These are phyloP conservation scores for Allantophomopsis cytisporea DNA, from an alignment of 2,329 filamentous ascomycete genomes.

Conservation along the genomic window DNA sequence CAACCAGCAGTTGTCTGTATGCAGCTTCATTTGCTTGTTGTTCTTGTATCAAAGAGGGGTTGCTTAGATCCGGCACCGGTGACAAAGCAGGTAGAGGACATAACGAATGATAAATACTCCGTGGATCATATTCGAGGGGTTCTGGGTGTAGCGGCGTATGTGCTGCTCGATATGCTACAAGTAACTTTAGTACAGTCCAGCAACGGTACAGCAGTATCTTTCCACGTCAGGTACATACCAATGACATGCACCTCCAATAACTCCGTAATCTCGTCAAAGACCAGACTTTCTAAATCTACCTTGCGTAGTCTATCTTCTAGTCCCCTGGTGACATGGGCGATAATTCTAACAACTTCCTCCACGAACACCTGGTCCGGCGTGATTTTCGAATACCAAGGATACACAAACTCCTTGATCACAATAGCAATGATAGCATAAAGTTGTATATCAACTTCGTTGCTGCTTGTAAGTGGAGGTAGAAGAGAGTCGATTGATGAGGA, in stretches of 20 bases:
- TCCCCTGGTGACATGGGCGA: slow-evolving; percentile 81
- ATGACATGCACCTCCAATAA: slow-evolving; percentile 68
- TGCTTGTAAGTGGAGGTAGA: slow-evolving; percentile 82
- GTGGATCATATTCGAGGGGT: slow-evolving; percentile 46
- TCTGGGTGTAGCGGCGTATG: slow-evolving; percentile 41
- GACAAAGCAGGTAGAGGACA: slow-evolving; percentile 70
- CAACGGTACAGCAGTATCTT: neutral
- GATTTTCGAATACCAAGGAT: slow-evolving; percentile 87
- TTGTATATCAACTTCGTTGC: slow-evolving; percentile 85
- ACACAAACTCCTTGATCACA: slow-evolving; percentile 78
- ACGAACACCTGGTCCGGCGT: slow-evolving; percentile 83
- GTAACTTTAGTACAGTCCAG: slow-evolving; percentile 1
- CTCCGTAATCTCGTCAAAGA: slow-evolving; percentile 80
- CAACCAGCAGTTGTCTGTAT: slow-evolving; percentile 81
- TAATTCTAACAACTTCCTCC: slow-evolving; percentile 75
- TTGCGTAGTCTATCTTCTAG: slow-evolving; percentile 75
- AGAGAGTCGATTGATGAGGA: slow-evolving; percentile 62
- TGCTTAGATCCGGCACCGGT: slow-evolving; percentile 50
- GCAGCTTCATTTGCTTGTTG: slow-evolving; percentile 67
- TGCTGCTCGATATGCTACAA: slow-evolving; percentile 58
- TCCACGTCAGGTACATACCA: slow-evolving; percentile 34
- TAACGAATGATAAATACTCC: slow-evolving; percentile 69
- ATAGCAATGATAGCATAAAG: slow-evolving; percentile 88
- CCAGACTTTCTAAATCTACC: slow-evolving; percentile 68
- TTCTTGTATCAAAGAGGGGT: slow-evolving; percentile 27